phyloP scores from a whole-genome alignment of 2,329 filamentous ascomycete genomes.

The Neurospora crassa region DNA sequence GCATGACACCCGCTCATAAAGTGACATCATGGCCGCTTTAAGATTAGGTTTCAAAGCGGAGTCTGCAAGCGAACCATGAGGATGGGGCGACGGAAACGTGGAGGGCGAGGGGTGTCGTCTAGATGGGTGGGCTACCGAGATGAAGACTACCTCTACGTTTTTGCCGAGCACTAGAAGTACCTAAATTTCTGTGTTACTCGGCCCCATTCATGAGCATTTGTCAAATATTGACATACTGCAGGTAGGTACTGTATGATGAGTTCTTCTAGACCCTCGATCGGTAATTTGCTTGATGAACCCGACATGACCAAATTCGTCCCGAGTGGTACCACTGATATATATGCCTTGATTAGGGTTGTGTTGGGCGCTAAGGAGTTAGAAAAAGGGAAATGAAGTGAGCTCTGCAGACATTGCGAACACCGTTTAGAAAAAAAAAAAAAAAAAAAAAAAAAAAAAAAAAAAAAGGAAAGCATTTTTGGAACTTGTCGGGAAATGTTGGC shows the following conservation, averaged over 20 bases:
- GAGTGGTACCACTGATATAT: background rate
- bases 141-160: background rate
- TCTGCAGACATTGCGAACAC: background rate
- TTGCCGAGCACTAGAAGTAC: background rate
- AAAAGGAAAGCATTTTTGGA: background rate
- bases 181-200: background rate
- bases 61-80: background rate
- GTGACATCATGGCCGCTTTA: background rate
- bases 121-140: background rate
- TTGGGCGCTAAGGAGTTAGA: background rate
- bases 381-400: background rate
- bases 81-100: background rate
- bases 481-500: background rate
- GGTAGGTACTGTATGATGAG: background rate
- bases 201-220: background rate
- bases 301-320: background rate
- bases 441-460: too few relatives aligned
- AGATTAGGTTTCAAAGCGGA: background rate
- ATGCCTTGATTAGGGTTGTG: background rate
- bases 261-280: background rate
- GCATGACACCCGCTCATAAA: background rate
- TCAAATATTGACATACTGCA: background rate
- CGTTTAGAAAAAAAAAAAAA: too few relatives aligned
- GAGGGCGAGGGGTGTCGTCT: background rate
- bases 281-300: too few relatives aligned